Evolutionary conservation across 148 eudicot genomes (phyloP).

Genomic region (Amaranthus hypochondriacus): DNA sequence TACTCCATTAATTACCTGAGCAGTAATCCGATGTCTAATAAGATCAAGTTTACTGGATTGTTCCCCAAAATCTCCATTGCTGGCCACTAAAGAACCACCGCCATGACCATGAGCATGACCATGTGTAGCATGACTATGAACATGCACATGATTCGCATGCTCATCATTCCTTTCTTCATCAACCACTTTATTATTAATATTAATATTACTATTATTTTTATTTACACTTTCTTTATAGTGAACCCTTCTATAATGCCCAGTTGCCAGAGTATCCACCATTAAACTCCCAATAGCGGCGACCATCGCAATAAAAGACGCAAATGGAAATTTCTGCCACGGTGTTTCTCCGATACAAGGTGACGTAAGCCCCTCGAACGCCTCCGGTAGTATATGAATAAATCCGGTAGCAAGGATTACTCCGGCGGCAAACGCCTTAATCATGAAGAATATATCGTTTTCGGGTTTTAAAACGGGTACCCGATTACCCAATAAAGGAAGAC

Average conservation of each 20-base stretch:
- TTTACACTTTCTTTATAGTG: conserved; percentile 25
- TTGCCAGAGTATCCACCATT: conserved; percentile 61
- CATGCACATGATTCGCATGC: conserved; percentile 42
- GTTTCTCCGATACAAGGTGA: conserved; percentile 50
- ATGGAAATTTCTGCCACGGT: conserved; percentile 69
- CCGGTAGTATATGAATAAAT: conserved; percentile 78
- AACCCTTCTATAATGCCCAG: conserved; percentile 47
- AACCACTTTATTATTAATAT: background rate
- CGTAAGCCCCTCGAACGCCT: conserved; percentile 54
- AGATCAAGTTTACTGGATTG: conserved; percentile 33
- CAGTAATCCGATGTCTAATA: conserved; percentile 60
- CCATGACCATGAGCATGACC: conserved; percentile 62
- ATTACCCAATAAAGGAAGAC: conserved; percentile 47
- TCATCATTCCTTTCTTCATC: conserved; percentile 29
- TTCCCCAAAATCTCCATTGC: conserved; percentile 9
- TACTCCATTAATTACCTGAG: conserved; percentile 55
- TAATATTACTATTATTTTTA: conserved; percentile 5
- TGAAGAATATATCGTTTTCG: conserved; percentile 47
- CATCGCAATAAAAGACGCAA: conserved; percentile 69
- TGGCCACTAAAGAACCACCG: conserved; percentile 17
- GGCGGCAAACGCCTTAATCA: conserved; percentile 87
- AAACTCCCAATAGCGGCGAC: conserved; percentile 59
- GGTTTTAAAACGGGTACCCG: conserved; percentile 19
- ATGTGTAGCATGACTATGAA: conserved; percentile 54
- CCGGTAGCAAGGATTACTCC: conserved; percentile 82